These are phyloP conservation scores for Calonectria fujianensis DNA, from an alignment of 2,329 filamentous ascomycete species.

Conservation along the genomic window DNA sequence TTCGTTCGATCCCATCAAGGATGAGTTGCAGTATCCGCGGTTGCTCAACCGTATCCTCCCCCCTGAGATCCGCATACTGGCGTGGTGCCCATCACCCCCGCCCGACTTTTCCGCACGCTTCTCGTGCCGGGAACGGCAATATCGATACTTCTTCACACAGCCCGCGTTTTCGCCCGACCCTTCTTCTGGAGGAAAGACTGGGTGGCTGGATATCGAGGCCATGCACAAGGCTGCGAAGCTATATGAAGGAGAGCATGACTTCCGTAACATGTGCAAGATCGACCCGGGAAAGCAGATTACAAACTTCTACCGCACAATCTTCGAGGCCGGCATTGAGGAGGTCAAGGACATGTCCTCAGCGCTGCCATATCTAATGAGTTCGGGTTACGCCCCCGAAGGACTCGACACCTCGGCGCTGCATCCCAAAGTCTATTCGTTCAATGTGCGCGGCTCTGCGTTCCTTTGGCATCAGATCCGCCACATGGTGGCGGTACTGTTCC, in stretches of 20 bases:
- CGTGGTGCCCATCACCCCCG: conserved; percentile 92
- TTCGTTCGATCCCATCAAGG: conserved; percentile 78
- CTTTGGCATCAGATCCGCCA: conserved; percentile 98
- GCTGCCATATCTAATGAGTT: conserved; percentile 72
- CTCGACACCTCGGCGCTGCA: conserved; percentile 45
- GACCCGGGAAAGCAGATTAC: conserved; percentile 92
- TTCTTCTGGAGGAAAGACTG: conserved; percentile 69
- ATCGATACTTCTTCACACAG: conserved; percentile 98
- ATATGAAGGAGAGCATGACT: conserved; percentile 91
- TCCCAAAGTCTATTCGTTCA: conserved; percentile 89
- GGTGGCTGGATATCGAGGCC: conserved; percentile 89
- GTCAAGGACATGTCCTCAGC: conserved; percentile 73
- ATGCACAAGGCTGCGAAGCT: conserved; percentile 89
- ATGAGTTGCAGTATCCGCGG: conserved; percentile 90
- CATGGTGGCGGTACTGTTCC: conserved; percentile 94
- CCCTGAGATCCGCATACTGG: conserved; percentile 90
- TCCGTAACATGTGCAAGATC: conserved; percentile 97
- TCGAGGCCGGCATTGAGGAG: conserved; percentile 85
- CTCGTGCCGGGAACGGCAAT: conserved; percentile 92
- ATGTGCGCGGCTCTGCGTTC: conserved; percentile 92
- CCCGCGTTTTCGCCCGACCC: conserved; percentile 84
- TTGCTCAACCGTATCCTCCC: conserved; percentile 92
- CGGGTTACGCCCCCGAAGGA: conserved; percentile 58
- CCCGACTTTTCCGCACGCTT: conserved; percentile 91
- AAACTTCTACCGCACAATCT: conserved; percentile 87